Percentiles rank a stretch among this genome's conserved stretches.
Conservation (phyloP, 495 filamentous ascomycete species). For the Penicillium cinerascens region DNA sequence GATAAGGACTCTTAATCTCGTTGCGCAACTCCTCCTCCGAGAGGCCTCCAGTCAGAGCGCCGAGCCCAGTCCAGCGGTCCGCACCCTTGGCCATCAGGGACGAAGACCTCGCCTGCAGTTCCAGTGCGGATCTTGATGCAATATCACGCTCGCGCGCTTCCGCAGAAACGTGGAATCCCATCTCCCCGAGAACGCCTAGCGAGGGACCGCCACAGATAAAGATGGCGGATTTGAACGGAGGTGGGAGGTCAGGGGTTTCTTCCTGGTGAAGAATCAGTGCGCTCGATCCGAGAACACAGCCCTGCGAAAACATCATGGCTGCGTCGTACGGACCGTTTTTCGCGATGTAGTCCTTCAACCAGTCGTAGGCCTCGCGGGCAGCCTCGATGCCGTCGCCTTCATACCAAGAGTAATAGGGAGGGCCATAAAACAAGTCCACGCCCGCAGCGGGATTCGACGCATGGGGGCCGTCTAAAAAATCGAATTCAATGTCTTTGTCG, state of each 20-base stretch:
- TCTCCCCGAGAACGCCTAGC: slow-evolving; percentile 42
- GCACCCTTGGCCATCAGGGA: slow-evolving; percentile 28
- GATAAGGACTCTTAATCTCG: slow-evolving; percentile 35
- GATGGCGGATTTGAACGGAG: slow-evolving; percentile 56
- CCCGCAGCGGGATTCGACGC: slow-evolving; percentile 44
- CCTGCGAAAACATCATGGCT: slow-evolving; percentile 59
- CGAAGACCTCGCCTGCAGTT: slow-evolving; percentile 23
- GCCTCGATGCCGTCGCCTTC: slow-evolving; percentile 28
- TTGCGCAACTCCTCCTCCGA: slow-evolving; percentile 52
- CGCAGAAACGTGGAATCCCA: slow-evolving; percentile 48
- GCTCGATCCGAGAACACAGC: slow-evolving; percentile 49
- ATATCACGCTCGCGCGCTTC: slow-evolving; percentile 38
- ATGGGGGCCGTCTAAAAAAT: slow-evolving; percentile 55
- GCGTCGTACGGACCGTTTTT: slow-evolving; percentile 57
- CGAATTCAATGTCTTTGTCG: slow-evolving; percentile 42
- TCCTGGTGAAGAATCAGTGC: slow-evolving; percentile 39
- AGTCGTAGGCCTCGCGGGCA: slow-evolving; percentile 38
- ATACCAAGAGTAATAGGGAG: slow-evolving; percentile 51
- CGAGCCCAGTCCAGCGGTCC: slow-evolving; percentile 25
- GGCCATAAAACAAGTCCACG: slow-evolving; percentile 50
- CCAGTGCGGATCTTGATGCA: slow-evolving; percentile 26
- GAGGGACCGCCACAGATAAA: slow-evolving; percentile 57
- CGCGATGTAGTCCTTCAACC: slow-evolving; percentile 47
- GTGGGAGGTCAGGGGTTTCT: slow-evolving; percentile 29
- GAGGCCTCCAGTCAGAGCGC: slow-evolving; percentile 26